phyloP scores from a whole-genome alignment of 2,329 filamentous ascomycete genomes.

The Ceratocystis cacaofunesta region DNA sequence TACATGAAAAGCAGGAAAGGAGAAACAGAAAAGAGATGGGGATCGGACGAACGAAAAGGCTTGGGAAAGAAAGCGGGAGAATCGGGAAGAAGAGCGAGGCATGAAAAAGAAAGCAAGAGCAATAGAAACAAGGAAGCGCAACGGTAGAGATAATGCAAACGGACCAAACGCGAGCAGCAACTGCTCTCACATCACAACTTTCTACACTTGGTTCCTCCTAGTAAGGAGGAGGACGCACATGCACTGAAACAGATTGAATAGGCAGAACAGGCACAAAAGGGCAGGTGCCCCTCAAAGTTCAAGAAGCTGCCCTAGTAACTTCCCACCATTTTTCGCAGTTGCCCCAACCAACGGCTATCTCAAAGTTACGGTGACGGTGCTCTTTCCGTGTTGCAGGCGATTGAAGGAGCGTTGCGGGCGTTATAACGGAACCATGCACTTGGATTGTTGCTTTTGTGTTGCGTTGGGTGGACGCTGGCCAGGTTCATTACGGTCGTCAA shows the following conservation, averaged over 20 bases:
- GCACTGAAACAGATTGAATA: neutral
- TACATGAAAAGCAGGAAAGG: neutral
- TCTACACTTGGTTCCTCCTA: neutral
- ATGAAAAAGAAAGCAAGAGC: neutral
- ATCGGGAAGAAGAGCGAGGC: neutral
- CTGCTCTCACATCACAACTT: neutral
- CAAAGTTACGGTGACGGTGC: neutral
- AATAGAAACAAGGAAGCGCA: neutral
- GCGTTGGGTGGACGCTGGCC: neutral
- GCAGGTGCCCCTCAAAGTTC: neutral
- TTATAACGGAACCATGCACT: slow-evolving; percentile 10
- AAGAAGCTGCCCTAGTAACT: neutral
- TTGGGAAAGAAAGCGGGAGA: neutral
- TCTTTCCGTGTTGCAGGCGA: slow-evolving; percentile 8
- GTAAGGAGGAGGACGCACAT: neutral
- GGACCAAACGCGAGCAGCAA: neutral
- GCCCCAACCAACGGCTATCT: neutral
- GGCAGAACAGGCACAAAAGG: neutral
- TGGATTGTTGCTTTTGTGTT: neutral
- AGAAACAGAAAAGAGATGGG: neutral
- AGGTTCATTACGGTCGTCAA: neutral
- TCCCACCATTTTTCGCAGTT: neutral
- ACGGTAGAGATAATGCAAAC: neutral
- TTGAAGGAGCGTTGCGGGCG: slow-evolving; percentile 13
- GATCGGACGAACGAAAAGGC: neutral